These are phyloP conservation scores for Eruca vesicaria DNA, from an alignment of 441 rosid species.

Conservation along the genomic window DNA sequence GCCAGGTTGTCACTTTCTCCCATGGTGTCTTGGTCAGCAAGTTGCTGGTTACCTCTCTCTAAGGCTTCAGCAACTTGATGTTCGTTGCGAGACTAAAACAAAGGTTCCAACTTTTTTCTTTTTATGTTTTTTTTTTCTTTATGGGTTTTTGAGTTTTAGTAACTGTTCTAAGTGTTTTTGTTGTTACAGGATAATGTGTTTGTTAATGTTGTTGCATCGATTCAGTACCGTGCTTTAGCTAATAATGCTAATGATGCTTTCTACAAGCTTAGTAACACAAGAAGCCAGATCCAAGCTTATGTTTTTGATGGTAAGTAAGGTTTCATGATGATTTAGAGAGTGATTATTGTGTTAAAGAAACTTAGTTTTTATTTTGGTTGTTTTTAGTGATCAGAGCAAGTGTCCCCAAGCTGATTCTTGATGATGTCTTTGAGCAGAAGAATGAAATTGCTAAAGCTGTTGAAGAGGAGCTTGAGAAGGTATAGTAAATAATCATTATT, in stretches of 20 bases:
- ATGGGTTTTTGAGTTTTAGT: neutral
- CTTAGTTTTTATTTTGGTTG: neutral
- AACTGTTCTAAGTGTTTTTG: neutral
- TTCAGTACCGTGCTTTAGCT: constrained; percentile 71
- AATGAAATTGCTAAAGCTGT: constrained; percentile 66
- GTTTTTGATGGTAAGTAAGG: constrained; percentile 71
- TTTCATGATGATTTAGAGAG: neutral
- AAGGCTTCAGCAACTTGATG: constrained; percentile 59
- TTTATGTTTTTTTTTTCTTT: neutral
- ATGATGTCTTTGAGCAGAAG: constrained; percentile 66
- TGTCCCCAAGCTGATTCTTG: constrained; percentile 58
- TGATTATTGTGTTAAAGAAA: neutral
- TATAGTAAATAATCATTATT: neutral
- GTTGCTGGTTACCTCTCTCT: constrained; percentile 57
- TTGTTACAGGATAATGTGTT: constrained; percentile 68
- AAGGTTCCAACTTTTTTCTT: constrained; percentile 36
- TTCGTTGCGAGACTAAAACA: constrained; percentile 58
- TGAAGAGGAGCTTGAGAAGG: constrained; percentile 68
- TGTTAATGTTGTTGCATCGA: constrained; percentile 73
- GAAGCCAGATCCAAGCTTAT: constrained; percentile 66
- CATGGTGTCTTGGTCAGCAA: constrained; percentile 57
- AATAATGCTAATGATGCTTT: constrained; percentile 64
- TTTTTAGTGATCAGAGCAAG: constrained; percentile 61
- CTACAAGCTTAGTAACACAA: constrained; percentile 68
- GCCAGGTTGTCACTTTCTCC: constrained; percentile 67